Evolutionary conservation across 768 basidiomycete genomes (phyloP), one percentile per base, ranked within the genome.

Genomic region (Calocybe indica): DNA sequence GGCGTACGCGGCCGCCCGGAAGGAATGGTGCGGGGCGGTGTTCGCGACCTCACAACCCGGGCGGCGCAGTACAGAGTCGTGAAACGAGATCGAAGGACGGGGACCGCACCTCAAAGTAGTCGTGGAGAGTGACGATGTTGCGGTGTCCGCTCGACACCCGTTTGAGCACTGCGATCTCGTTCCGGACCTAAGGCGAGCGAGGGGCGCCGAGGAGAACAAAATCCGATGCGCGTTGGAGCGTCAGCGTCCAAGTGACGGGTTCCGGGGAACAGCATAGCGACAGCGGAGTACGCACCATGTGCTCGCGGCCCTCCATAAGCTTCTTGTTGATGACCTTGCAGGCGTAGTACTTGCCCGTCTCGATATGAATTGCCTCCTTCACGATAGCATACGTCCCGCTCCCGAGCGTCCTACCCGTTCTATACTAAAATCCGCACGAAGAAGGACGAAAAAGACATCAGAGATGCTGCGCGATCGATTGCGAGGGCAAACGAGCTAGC

Each of bases 261-360:
- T 22, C 22, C 22, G 2, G 22, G 22, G 22, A 22, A 22, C 37
- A 31, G 22, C 28, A 41, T 33, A 42, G 49, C 46, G 37, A 51
- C 35, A 43, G 37, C 34, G 47, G 42, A 6, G 30, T 34, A 61
- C 82, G 56, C 14, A 93, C 95, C 95, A 99, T 98, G 63, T 94
- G 84, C 69, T 98, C 95, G 53, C 95, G 76, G 5, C 95, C 95
- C 63, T 95, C 89, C 93, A 96, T 96, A 49, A 96, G 81, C 61
- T 94, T 92, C 78, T 98, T 98, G 82, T 95, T 97, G 71, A 97
- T 93, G 59, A 98, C 96, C 68, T 99, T 99, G 80, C 94, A 97
- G 14, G 95, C 96, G 74, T 87, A 98, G 70, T 94, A 95, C 65
- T 96, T 80, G 51, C 74, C 74, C 1, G 92, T 92, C 71, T 87